These are phyloP conservation scores for Mycena olivaceomarginata DNA, from an alignment of 768 basidiomycete species.

Conservation along the genomic window DNA sequence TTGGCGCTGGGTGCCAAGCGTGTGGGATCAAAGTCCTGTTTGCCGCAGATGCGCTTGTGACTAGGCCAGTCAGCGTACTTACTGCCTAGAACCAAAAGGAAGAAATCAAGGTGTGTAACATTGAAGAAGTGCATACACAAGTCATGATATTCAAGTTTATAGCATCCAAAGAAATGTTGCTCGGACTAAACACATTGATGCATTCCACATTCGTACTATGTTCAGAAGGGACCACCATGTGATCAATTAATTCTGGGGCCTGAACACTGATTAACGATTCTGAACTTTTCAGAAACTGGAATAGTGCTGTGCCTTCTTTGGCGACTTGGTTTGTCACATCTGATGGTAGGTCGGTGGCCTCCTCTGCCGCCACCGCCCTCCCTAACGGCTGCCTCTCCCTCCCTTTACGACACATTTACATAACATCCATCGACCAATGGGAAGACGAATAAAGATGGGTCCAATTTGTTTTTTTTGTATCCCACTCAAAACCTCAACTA, in stretches of 20 bases:
- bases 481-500: neutral
- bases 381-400: too few species aligned
- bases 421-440: neutral
- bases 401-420: neutral
- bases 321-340: too few species aligned
- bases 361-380: too few species aligned
- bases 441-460: neutral
- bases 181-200: neutral
- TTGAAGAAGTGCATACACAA: neutral
- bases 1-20: too few species aligned
- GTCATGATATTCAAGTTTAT: conserved; percentile 1
- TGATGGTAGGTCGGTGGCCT: too few species aligned
- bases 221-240: neutral
- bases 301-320: too few species aligned
- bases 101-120: too few species aligned
- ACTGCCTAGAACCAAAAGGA: too few species aligned
- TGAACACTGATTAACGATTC: neutral
- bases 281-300: too few species aligned
- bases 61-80: too few species aligned
- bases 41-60: too few species aligned
- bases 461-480: neutral
- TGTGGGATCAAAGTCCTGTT: too few species aligned
- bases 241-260: neutral
- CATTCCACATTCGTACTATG: neutral
- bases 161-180: neutral